Evolutionary conservation across 768 basidiomycete genomes (phyloP).

Genomic region (Pleurotus sapidus): DNA sequence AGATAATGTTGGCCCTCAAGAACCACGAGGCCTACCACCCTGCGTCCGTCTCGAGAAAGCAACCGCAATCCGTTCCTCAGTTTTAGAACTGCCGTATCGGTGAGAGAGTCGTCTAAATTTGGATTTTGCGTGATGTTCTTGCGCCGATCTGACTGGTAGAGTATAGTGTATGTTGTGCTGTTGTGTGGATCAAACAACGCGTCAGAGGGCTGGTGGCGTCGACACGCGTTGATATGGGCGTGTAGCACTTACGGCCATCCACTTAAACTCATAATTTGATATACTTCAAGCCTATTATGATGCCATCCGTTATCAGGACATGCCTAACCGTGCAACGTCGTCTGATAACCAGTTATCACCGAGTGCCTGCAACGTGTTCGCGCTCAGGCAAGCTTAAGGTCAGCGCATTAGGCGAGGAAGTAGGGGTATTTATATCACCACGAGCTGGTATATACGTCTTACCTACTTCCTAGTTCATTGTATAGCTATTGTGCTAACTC

Average conservation of each 20-base stretch:
- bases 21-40: neutral
- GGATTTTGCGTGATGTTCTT: neutral
- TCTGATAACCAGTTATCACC: neutral
- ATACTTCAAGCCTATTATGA: neutral
- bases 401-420: neutral
- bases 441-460: slow-evolving; percentile 4
- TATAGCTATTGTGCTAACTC: neutral
- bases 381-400: neutral
- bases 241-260: neutral
- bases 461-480: slow-evolving; percentile 6
- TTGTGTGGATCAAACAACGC: neutral
- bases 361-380: neutral
- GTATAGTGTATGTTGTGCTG: neutral
- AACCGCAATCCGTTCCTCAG: neutral
- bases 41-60: neutral
- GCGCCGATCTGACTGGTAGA: neutral
- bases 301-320: neutral
- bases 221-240: neutral
- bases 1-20: neutral
- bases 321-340: neutral
- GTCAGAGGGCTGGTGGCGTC: slow-evolving; percentile 2
- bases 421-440: neutral
- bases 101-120: neutral
- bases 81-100: neutral
- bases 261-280: neutral